These are phyloP conservation scores for Pseudogymnoascus sp. DNA, from an alignment of 2,329 filamentous ascomycete genomes.

Conservation along the genomic window DNA sequence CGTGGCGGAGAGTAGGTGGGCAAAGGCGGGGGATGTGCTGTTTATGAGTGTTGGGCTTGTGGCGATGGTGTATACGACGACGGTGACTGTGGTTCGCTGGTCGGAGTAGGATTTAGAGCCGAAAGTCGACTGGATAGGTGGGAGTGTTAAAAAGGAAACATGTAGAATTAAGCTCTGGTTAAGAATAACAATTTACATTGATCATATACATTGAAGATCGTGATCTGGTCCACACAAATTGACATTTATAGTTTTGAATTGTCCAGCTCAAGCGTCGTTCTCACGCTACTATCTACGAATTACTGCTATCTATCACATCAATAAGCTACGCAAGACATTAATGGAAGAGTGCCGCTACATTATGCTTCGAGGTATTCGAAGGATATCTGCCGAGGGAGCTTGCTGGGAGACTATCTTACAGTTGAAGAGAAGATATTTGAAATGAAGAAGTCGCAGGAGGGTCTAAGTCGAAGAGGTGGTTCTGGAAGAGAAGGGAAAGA, in stretches of 20 bases:
- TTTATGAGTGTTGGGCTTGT: slow-evolving; percentile 76
- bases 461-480: neutral
- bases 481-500: neutral
- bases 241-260: no score
- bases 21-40: slow-evolving; percentile 63
- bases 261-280: no score
- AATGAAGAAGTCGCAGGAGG: neutral
- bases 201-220: no score
- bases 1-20: slow-evolving; percentile 61
- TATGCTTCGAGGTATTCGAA: neutral
- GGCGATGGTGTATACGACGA: slow-evolving; percentile 88
- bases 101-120: no score
- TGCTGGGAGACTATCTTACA: neutral
- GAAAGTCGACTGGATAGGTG: no score
- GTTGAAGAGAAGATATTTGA: neutral
- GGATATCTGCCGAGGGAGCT: neutral
- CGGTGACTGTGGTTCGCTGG: slow-evolving; percentile 82
- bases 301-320: no score
- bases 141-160: no score
- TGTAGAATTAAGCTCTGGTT: no score
- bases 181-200: no score
- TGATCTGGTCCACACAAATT: no score
- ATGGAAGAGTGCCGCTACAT: neutral
- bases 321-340: neutral
- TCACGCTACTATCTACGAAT: no score